Percentiles rank a stretch among this genome's conserved stretches.
These are phyloP conservation scores for Diaporthe sp. DNA, from an alignment of 2,329 filamentous ascomycete genomes.

Conservation along the genomic window DNA sequence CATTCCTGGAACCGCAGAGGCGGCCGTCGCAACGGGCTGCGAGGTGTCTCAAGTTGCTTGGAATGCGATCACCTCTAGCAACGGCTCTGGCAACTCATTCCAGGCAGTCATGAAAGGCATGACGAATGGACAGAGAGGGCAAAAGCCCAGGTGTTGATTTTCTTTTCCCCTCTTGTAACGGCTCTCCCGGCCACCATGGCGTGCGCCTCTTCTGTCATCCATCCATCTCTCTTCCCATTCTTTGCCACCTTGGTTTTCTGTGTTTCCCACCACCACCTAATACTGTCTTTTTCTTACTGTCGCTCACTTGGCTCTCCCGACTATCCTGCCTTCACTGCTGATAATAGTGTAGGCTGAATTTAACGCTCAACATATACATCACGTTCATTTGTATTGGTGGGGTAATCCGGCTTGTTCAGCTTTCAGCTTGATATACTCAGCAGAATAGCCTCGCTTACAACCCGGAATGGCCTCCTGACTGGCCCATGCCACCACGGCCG, in stretches of 20 bases:
- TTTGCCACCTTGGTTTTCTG: not conserved
- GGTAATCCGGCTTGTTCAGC: not conserved
- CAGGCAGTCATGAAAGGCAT: conserved; percentile 21
- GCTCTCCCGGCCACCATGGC: conserved; percentile 1
- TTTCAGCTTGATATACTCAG: not conserved
- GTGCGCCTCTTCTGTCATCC: conserved; percentile 7
- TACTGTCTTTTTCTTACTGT: not conserved
- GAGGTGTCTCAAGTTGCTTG: conserved; percentile 20
- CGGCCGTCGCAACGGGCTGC: conserved; percentile 7
- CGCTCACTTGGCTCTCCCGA: not conserved
- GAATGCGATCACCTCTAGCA: conserved; percentile 33
- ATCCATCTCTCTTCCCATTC: not conserved
- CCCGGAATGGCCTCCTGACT: conserved; percentile 26
- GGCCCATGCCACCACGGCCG: conserved; percentile 11
- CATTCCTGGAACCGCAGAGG: conserved; percentile 3
- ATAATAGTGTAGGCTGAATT: not conserved
- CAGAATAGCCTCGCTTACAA: conserved; percentile 6
- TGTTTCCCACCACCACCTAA: not conserved
- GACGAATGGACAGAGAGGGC: not conserved
- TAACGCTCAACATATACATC: not conserved
- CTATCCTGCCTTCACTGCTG: not conserved
- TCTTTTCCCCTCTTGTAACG: not conserved
- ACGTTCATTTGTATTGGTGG: not conserved
- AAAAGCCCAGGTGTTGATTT: not conserved
- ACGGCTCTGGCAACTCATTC: conserved; percentile 30